A percentile compares a stretch with the other conserved stretches of the same genome.
Conservation (phyloP, 1,284 basidiomycete genomes). For the Puccinia coronata region DNA sequence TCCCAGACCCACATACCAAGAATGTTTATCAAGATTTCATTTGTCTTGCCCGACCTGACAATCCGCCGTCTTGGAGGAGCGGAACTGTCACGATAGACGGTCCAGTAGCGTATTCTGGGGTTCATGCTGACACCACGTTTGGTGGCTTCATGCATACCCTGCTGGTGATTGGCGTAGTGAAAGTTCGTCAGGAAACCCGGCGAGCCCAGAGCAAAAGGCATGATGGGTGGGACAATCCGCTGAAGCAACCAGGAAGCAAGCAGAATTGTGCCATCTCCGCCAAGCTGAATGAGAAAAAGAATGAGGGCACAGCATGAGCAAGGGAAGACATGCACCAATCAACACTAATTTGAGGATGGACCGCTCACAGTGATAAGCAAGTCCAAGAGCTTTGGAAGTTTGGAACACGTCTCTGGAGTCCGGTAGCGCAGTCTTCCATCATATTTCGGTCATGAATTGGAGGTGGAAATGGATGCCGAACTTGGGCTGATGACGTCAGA, state of each 20-base stretch:
- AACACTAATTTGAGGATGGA: constrained; percentile 15
- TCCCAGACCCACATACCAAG: constrained; percentile 88
- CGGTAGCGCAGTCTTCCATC: constrained; percentile 95
- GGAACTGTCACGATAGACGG: constrained; percentile 85
- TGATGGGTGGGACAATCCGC: constrained; percentile 91
- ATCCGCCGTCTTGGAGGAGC: constrained; percentile 60
- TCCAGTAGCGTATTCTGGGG: constrained; percentile 96
- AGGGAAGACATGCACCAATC: too few relatives aligned
- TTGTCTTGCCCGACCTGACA: constrained; percentile 83
- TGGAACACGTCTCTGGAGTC: constrained; percentile 94
- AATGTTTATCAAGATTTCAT: constrained; percentile 90
- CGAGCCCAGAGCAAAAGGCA: constrained; percentile 96
- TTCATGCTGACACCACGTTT: constrained; percentile 95
- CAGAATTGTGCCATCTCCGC: constrained; percentile 96
- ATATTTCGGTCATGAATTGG: constrained; percentile 64
- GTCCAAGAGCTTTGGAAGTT: constrained; percentile 89
- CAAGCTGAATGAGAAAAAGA: too few relatives aligned
- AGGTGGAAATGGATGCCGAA: constrained; percentile 52
- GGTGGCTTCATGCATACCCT: constrained; percentile 84
- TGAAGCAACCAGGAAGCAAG: constrained; percentile 99
- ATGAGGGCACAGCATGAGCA: too few relatives aligned
- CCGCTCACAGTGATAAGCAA: constrained; percentile 83
- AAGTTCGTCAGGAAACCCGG: constrained; percentile 98
- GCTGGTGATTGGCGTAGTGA: constrained; percentile 82
- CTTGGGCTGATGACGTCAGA: constrained; percentile 41